phyloP scores from a whole-genome alignment of 768 basidiomycete species.

The Cytidiella melzeri region DNA sequence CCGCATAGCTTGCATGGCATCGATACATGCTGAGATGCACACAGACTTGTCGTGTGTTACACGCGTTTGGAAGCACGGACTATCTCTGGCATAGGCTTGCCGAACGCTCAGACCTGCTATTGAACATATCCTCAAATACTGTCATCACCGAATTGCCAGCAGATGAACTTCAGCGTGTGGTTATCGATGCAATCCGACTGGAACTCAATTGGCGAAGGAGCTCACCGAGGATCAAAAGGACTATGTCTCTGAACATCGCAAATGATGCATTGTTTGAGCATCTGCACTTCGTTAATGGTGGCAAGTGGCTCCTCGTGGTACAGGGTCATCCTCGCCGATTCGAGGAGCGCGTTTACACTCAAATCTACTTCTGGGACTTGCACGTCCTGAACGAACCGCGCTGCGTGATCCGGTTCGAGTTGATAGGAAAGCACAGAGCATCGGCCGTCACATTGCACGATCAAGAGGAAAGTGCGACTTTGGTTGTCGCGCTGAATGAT shows the following conservation, averaged over 20 bases:
- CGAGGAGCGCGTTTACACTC: slow-evolving; percentile 26
- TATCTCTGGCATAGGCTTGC: slow-evolving; percentile 49
- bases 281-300: slow-evolving; percentile 43
- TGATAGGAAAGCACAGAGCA: slow-evolving; percentile 20
- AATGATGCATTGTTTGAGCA: slow-evolving; percentile 35
- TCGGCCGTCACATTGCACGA: slow-evolving; percentile 14
- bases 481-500: slow-evolving; percentile 18
- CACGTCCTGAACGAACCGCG: slow-evolving; percentile 22
- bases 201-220: slow-evolving; percentile 44
- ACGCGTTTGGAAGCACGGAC: slow-evolving; percentile 44
- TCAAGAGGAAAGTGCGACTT: slow-evolving; percentile 12
- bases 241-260: slow-evolving; percentile 30
- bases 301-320: slow-evolving; percentile 42
- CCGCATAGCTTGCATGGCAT: slow-evolving; percentile 1
- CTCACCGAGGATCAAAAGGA: slow-evolving; percentile 29
- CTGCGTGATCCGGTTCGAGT: slow-evolving; percentile 21
- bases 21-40: slow-evolving; percentile 4
- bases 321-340: slow-evolving; percentile 25
- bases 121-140: slow-evolving; percentile 34
- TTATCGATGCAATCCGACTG: slow-evolving; percentile 40
- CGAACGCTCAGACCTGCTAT: slow-evolving; percentile 28
- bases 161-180: slow-evolving; percentile 34
- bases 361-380: slow-evolving; percentile 40
- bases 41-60: slow-evolving; percentile 45
- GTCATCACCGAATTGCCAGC: slow-evolving; percentile 31